A percentile compares a stretch with the other conserved stretches of the same genome.
Evolutionary conservation across 2,329 filamentous ascomycete genomes (phyloP).

Genomic region (Colletotrichum sp.): DNA sequence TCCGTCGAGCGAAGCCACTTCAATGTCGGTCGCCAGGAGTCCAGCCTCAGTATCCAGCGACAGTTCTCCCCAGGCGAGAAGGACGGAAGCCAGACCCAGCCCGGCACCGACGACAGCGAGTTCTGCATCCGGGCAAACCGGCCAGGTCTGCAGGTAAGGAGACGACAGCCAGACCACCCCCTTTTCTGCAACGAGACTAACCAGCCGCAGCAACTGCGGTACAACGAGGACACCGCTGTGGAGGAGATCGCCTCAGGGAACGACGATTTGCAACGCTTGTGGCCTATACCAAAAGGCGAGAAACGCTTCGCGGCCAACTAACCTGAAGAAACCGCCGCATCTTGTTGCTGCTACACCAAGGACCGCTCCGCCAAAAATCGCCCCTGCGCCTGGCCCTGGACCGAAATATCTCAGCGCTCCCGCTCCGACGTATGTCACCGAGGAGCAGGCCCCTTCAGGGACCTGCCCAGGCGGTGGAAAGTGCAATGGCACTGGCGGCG

Average conservation of each 20-base stretch:
- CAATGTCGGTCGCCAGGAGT: slow-evolving; percentile 18
- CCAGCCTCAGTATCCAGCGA: slow-evolving; percentile 16
- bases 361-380: slow-evolving; percentile 43
- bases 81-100: slow-evolving; percentile 9
- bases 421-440: slow-evolving; percentile 75
- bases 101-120: slow-evolving; percentile 10
- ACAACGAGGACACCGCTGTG: slow-evolving; percentile 94
- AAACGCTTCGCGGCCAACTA: slow-evolving; percentile 89
- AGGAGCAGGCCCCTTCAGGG: slow-evolving; percentile 77
- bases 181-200: slow-evolving; percentile 25
- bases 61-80: slow-evolving; percentile 6
- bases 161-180: not conserved
- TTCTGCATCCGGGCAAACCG: slow-evolving; percentile 45
- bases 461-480: slow-evolving; percentile 94
- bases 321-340: slow-evolving; percentile 78
- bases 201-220: slow-evolving; percentile 78
- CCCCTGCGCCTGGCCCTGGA: slow-evolving; percentile 35
- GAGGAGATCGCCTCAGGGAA: slow-evolving; percentile 90
- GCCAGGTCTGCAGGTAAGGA: slow-evolving; percentile 74
- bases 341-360: slow-evolving; percentile 50
- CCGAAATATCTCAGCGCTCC: slow-evolving; percentile 47
- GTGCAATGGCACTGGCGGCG: slow-evolving; percentile 95
- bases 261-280: slow-evolving; percentile 97
- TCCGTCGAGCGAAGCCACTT: slow-evolving; percentile 20
- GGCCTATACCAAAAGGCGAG: slow-evolving; percentile 93